phyloP scores from a whole-genome alignment of 2,329 filamentous ascomycete genomes.

The Alternaria ventricosa region DNA sequence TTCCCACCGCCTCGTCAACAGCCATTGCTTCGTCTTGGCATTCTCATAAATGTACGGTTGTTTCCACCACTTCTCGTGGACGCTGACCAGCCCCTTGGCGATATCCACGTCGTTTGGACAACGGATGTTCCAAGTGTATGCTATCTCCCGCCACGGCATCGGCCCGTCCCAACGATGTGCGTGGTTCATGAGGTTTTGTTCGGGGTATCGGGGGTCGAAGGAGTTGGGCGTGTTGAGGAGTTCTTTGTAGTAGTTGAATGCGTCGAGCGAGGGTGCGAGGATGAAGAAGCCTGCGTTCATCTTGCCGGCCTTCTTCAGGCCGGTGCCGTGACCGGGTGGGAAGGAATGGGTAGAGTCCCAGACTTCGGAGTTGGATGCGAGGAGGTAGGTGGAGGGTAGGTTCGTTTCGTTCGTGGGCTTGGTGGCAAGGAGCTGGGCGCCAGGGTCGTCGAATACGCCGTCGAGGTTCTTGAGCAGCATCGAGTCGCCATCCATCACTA shows the following conservation, averaged over 20 bases:
- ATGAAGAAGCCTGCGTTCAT: slow-evolving; percentile 51
- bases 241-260: slow-evolving; percentile 43
- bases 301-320: slow-evolving; percentile 37
- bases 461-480: slow-evolving; percentile 40
- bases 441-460: slow-evolving; percentile 46
- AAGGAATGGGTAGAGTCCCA: slow-evolving; percentile 39
- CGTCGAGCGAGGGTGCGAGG: slow-evolving; percentile 35
- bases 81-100: slow-evolving; percentile 42
- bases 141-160: slow-evolving; percentile 51
- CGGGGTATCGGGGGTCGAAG: slow-evolving; percentile 43
- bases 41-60: slow-evolving; percentile 32
- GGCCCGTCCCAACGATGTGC: slow-evolving; percentile 45
- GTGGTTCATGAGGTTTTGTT: slow-evolving; percentile 49
- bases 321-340: slow-evolving; percentile 40
- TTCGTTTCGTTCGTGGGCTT: background rate
- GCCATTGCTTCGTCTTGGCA: slow-evolving; percentile 40
- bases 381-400: slow-evolving; percentile 41
- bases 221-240: slow-evolving; percentile 36
- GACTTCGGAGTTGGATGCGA: slow-evolving; percentile 45
- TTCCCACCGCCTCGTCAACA: slow-evolving; percentile 44
- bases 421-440: slow-evolving; percentile 10
- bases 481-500: slow-evolving; percentile 48
- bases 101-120: slow-evolving; percentile 47
- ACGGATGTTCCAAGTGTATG: slow-evolving; percentile 49
- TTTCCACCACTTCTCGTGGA: slow-evolving; percentile 52